These are phyloP conservation scores for Fusarium scirpi DNA, from an alignment of 2,329 filamentous ascomycete species.

Conservation along the genomic window DNA sequence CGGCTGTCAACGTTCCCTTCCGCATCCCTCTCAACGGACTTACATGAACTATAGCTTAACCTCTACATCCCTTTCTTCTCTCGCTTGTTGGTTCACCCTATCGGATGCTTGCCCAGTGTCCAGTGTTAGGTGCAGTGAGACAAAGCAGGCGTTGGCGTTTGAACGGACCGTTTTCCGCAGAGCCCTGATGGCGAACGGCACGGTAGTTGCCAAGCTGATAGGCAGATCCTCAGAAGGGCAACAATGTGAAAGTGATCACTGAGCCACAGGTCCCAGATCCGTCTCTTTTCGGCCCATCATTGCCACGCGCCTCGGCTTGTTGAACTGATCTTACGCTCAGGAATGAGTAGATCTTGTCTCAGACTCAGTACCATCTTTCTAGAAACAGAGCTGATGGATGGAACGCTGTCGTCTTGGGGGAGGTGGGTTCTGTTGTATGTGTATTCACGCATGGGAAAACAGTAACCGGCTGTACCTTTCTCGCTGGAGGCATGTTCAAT, in stretches of 20 bases:
- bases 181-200: conserved; percentile 3
- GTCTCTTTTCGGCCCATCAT: conserved; percentile 28
- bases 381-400: conserved; percentile 29
- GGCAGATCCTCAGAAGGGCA: conserved; percentile 4
- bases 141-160: conserved; percentile 15
- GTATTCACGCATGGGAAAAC: neutral
- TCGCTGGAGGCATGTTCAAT: conserved; percentile 5
- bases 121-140: conserved; percentile 23
- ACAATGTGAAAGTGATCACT: conserved; percentile 12
- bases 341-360: conserved; percentile 40
- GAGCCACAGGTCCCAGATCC: conserved; percentile 19
- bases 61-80: conserved; percentile 20
- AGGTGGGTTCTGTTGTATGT: neutral
- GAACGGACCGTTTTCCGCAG: conserved; percentile 8
- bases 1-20: conserved; percentile 14
- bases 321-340: conserved; percentile 17
- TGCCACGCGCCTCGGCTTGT: conserved; percentile 31
- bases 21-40: conserved; percentile 1
- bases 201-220: conserved; percentile 18
- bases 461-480: neutral
- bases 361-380: conserved; percentile 27
- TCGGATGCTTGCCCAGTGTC: conserved; percentile 26
- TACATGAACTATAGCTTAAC: neutral
- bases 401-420: conserved; percentile 23
- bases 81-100: conserved; percentile 24